phyloP scores from a whole-genome alignment of 2,329 filamentous ascomycete species.

The Lecanoromycetidae sp. region DNA sequence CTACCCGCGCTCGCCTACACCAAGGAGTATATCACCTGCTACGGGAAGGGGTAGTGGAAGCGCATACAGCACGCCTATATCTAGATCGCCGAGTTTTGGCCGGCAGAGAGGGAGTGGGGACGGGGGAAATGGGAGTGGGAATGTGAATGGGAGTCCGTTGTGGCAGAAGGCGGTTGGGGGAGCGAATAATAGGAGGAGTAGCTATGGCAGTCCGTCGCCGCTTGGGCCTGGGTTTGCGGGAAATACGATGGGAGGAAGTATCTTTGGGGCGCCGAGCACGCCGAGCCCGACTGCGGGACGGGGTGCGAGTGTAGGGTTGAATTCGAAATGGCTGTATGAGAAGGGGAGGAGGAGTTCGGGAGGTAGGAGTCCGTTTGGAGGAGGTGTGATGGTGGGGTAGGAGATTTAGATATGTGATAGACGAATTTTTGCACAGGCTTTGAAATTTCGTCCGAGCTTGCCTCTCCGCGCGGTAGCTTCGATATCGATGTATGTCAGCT shows the following conservation, averaged over 20 bases:
- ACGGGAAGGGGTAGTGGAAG: conserved; percentile 22
- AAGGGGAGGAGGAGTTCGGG: conserved; percentile 44
- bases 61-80: conserved; percentile 28
- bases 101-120: no score
- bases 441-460: no score
- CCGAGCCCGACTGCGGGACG: conserved; percentile 50
- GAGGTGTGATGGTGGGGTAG: background rate
- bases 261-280: conserved; percentile 50
- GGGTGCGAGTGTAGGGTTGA: conserved; percentile 63
- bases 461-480: no score
- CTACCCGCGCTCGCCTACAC: conserved; percentile 64
- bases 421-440: no score
- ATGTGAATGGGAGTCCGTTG: conserved; percentile 47
- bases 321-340: conserved; percentile 93
- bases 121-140: no score
- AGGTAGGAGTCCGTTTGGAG: background rate
- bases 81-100: conserved; percentile 27
- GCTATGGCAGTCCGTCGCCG: conserved; percentile 47
- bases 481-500: no score
- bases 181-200: conserved; percentile 42
- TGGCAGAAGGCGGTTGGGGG: conserved; percentile 55
- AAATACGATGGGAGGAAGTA: conserved; percentile 32
- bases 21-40: conserved; percentile 31
- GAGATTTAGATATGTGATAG: background rate
- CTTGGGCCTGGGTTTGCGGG: conserved; percentile 39